phyloP scores from a whole-genome alignment of 2,329 filamentous ascomycete species.

The Atkinsonella texensis region DNA sequence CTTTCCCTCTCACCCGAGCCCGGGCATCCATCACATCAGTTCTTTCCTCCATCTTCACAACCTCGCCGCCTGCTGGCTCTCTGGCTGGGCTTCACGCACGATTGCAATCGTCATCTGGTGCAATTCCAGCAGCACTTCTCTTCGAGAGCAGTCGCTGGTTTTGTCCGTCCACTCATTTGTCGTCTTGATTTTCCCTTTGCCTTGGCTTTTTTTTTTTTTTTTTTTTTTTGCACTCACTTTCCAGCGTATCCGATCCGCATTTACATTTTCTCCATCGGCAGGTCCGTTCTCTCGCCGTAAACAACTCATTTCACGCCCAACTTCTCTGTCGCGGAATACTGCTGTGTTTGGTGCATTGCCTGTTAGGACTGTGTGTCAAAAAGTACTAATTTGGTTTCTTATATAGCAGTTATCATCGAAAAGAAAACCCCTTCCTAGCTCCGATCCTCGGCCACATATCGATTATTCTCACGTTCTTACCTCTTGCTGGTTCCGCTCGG shows the following conservation, averaged over 20 bases:
- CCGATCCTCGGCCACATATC: neutral
- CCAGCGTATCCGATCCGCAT: constrained; percentile 9
- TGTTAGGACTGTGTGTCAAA: neutral
- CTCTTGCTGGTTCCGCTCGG: neutral
- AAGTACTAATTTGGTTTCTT: neutral
- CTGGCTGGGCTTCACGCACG: constrained; percentile 5
- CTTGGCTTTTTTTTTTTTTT: constrained; percentile 8
- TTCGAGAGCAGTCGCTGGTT: constrained; percentile 41
- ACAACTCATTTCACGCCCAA: neutral
- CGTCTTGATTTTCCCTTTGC: constrained; percentile 18
- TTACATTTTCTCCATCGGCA: constrained; percentile 5
- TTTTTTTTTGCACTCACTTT: constrained; percentile 4
- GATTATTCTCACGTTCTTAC: neutral
- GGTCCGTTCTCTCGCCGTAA: constrained; percentile 1
- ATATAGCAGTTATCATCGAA: too few species aligned
- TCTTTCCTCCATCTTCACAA: constrained; percentile 4
- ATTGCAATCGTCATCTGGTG: constrained; percentile 25
- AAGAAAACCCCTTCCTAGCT: too few species aligned
- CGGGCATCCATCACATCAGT: constrained; percentile 2
- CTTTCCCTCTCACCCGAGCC: constrained; percentile 6
- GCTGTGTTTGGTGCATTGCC: too few species aligned
- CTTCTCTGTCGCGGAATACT: too few species aligned
- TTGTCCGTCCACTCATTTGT: constrained; percentile 48
- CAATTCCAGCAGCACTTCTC: constrained; percentile 44
- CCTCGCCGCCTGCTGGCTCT: constrained; percentile 5